Evolutionary conservation across 2,329 filamentous ascomycete genomes (phyloP).

Genomic region (Talaromyces islandicus): DNA sequence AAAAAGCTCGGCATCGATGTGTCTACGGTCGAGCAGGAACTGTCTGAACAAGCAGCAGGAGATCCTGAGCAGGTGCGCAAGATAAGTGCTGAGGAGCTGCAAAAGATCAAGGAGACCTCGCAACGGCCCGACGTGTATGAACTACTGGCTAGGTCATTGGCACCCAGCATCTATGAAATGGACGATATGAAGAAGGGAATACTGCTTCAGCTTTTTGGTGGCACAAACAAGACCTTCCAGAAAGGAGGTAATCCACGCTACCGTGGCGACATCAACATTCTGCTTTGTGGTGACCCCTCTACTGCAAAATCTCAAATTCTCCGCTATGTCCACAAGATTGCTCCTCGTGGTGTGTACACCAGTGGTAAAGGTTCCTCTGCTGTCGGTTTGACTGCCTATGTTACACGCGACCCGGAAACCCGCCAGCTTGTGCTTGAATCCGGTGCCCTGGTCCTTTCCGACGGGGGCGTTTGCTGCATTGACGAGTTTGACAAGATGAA

Average conservation of each 20-base stretch:
- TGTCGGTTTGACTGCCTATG: slow-evolving; percentile 71
- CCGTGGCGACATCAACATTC: slow-evolving; percentile 92
- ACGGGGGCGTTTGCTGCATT: slow-evolving; percentile 72
- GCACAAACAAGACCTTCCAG: slow-evolving; percentile 95
- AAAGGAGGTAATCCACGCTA: slow-evolving; percentile 95
- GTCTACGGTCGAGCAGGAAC: slow-evolving; percentile 78
- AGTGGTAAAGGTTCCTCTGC: slow-evolving; percentile 71
- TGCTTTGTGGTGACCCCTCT: slow-evolving; percentile 94
- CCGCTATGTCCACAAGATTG: slow-evolving; percentile 95
- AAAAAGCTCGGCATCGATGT: slow-evolving; percentile 87
- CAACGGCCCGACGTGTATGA: slow-evolving; percentile 85
- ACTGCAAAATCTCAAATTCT: slow-evolving; percentile 94
- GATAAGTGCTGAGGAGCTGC: slow-evolving; percentile 78
- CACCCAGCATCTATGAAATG: slow-evolving; percentile 94
- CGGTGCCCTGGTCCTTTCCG: slow-evolving; percentile 66
- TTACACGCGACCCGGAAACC: slow-evolving; percentile 68
- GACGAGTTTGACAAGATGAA: slow-evolving; percentile 80
- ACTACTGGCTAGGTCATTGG: slow-evolving; percentile 79
- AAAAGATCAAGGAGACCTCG: slow-evolving; percentile 76
- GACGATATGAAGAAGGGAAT: slow-evolving; percentile 99
- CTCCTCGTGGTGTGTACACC: slow-evolving; percentile 76
- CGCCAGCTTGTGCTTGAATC: slow-evolving; percentile 69
- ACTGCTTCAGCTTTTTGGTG: slow-evolving; percentile 89
- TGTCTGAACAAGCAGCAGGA: slow-evolving; percentile 65
- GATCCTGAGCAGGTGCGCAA: slow-evolving; percentile 78